Base-by-base conservation (phyloP, 805 yeast genomes). In the Huiozyma sinensis region DNA sequence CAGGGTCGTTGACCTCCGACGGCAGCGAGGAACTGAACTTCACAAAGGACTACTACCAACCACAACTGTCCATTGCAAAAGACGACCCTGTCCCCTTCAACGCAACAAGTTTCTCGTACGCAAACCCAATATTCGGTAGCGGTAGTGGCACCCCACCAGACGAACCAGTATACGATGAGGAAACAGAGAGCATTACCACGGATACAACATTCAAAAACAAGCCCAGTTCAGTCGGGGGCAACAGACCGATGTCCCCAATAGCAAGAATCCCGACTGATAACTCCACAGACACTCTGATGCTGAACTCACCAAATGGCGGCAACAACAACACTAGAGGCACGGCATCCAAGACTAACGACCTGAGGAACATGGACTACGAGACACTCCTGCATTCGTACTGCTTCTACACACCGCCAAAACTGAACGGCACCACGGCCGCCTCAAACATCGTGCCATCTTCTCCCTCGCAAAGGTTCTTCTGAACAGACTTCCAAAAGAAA, bases 341-440 rank as follows among this genome's bases (percentile, higher is more conserved):
- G 33, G 33, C 9, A 31, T 31, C 33, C n/a, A 31, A 8, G n/a
- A 31, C 33, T 2, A 31, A 35, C 32, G 27, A 13, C 9, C 35
- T 46, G 24, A 50, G 48, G 34, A 49, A 52, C 42, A 44, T 47
- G 44, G 56, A 56, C 44, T 57, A 58, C 42, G 54, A 58, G 37
- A 50, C 55, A 9, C 50, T 58, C 38, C 38, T 56, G 29, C 51
- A 53, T 37, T 52, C 61, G 5, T 57, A 55, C 39, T 56, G 63
- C 44, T 58, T 57, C 42, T 52, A 54, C 40, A 47, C 46, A 5
- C 50, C 55, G 2, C 39, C 55, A 37, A 35, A 27, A 27, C 33
- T 28, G 12, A 30, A 34, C 28, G 13, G 44, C 8, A 38, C 12
- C 8, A 29, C 38, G 9, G 24, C 24, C 24, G 24, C 24, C 24